Base-by-base conservation (phyloP, 2,329 filamentous ascomycete genomes). In the Beauveria rudraprayagi region DNA sequence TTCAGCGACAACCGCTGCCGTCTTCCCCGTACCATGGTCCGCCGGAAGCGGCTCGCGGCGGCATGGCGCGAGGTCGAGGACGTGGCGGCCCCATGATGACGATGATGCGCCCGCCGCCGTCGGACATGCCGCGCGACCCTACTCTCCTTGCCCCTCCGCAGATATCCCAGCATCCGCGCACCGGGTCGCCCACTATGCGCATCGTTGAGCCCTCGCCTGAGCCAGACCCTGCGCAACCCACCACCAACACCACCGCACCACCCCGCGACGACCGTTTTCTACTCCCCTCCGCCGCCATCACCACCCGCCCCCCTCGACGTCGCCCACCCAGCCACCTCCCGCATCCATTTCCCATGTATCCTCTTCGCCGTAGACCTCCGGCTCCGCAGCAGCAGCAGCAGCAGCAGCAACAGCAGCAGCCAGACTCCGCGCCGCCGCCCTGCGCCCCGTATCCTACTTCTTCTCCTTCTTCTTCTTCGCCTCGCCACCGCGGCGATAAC, bases 131-230 rank as follows among this genome's bases (percentile, higher is more conserved):
- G 67, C 67, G 67, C n/a, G 67, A 67, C 26, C 47, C 8, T 17
- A n/a, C 19, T 4, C 54, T 14, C 7, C 51, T 44, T n/a, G 41
- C 43, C 4, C 30, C 37, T 8, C n/a, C 44, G n/a, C 57, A 34
- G 10, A 11, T 16, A 17, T 9, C 52, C 51, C 61, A 7, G 40
- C 57, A 50, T 40, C 61, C 3, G n/a, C 52, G 34, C 24, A 65
- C 63, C 8, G 63, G 64, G 46, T 73, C 72, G 6, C 71, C 73
- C 0, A 76, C 73, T 10, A 70, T 77, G 70, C 70, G 75, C 14
- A 64, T 75, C 8, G 72, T 76, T 37, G 66, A 70, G n/a, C 69
- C 73, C 2, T 73, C 74, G 1, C 72, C 69, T 10, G 67, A 70
- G 65, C 67, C 69, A 14, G 67, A 70, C 65, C 67, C 55, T 67